These are phyloP conservation scores for Neurospora sp. DNA, from an alignment of 495 filamentous ascomycete genomes.

Conservation along the genomic window DNA sequence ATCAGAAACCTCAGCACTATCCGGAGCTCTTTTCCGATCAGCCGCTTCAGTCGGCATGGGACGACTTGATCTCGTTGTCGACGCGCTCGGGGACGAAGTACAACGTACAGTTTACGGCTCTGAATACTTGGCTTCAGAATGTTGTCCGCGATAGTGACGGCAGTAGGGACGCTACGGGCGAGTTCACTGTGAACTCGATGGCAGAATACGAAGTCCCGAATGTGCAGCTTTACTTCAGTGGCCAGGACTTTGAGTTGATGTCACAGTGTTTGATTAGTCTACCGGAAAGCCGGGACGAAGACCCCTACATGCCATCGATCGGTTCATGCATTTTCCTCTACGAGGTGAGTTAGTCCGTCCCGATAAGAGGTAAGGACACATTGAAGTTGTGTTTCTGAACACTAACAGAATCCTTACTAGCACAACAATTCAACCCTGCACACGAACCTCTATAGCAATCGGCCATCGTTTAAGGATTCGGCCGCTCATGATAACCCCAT, in stretches of 20 bases:
- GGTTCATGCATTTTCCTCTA: constrained; percentile 35
- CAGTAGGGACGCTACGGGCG: constrained; percentile 8
- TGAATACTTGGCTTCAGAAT: constrained; percentile 19
- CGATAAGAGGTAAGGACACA: not conserved
- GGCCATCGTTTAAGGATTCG: constrained; percentile 20
- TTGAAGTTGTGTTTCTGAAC: constrained; percentile 9
- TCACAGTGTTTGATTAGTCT: constrained; percentile 28
- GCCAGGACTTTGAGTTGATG: constrained; percentile 28
- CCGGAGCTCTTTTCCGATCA: constrained; percentile 17
- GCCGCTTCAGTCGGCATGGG: constrained; percentile 34
- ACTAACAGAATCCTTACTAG: constrained; percentile 8
- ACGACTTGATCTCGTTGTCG: constrained; percentile 25
- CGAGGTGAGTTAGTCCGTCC: constrained; percentile 20
- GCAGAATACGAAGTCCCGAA: constrained; percentile 20
- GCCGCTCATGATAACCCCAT: constrained; percentile 19
- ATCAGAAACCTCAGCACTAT: not conserved
- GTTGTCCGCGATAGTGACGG: constrained; percentile 10
- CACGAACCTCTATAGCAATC: constrained; percentile 16
- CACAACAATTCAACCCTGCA: constrained; percentile 23
- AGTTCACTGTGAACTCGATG: constrained; percentile 10
- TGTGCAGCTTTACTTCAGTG: constrained; percentile 15
- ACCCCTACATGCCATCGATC: constrained; percentile 8
- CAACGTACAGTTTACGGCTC: constrained; percentile 27
- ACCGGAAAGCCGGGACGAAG: constrained; percentile 10
- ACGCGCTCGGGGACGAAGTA: constrained; percentile 14